Evolutionary conservation across 805 yeast genomes (phyloP).

Genomic region (Metschnikowia peoriensis): DNA sequence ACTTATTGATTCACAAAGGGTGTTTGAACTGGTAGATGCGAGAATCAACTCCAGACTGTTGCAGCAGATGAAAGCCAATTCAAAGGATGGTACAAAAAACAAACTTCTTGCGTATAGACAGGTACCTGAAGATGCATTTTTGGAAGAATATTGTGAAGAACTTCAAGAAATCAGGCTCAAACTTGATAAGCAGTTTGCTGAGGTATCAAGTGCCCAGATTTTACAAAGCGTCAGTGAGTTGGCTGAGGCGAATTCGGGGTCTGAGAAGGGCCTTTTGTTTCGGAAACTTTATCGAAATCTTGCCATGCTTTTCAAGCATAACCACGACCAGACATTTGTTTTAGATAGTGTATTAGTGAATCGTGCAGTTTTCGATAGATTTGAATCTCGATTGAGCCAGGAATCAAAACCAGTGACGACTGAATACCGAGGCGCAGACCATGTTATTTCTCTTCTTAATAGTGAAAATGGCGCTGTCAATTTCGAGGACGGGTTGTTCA

Average conservation of each 20-base stretch:
- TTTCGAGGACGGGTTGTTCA: background rate
- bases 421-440: constrained; percentile 9
- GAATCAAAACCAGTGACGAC: background rate
- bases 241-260: background rate
- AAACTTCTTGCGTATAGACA: constrained; percentile 21
- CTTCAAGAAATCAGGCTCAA: constrained; percentile 23
- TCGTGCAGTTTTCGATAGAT: constrained; percentile 24
- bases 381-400: constrained; percentile 17
- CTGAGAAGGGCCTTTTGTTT: constrained; percentile 22
- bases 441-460: constrained; percentile 7
- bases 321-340: constrained; percentile 30
- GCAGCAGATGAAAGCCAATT: background rate
- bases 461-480: background rate
- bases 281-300: constrained; percentile 32
- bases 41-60: background rate
- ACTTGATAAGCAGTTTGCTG: constrained; percentile 21
- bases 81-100: background rate
- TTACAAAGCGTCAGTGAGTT: constrained; percentile 18
- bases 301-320: constrained; percentile 30
- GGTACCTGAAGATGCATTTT: constrained; percentile 31
- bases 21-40: constrained; percentile 20
- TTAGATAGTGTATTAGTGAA: constrained; percentile 35
- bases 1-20: constrained; percentile 46
- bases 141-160: constrained; percentile 35
- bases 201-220: constrained; percentile 12